Base-by-base conservation (phyloP, 1,284 basidiomycete species). In the Veloboletus limbatus region DNA sequence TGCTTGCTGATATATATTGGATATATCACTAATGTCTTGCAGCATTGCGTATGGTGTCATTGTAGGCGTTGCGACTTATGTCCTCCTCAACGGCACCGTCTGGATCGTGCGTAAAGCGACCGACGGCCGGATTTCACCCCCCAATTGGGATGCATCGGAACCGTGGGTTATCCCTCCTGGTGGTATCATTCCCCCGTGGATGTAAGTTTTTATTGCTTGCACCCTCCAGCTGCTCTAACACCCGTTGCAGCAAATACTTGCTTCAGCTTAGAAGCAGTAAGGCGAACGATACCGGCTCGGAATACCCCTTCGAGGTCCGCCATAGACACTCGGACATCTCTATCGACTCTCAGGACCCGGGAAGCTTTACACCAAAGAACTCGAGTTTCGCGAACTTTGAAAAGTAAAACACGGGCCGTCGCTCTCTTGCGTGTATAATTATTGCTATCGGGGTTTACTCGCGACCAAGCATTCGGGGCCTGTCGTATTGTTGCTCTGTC, bases 11-110 rank as follows among this genome's bases (percentile, higher is more conserved):
- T 14, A 30, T n/a, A 34, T 43, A 16, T 27, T 30, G 24, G 32
- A 30, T 17, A 14, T 20, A 18, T n/a, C 24, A 49, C 58, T 67
- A 39, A 66, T 13, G 45, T 45, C n/a, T 25, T 43, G 11, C 60
- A 89, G 85, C 75, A 92, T 94, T 62, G 88, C 91, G 24, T 93
- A 94, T 65, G 92, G 91, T 56, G 83, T 94, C 60, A 92, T 94
- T 52, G 85, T 85, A 0, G 91, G 90, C 40, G 75, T 93, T 51
- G 47, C 76, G 41, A 78, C 81, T 17, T 92, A 89, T 66, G 61
- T 89, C 43, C 55, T 90, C 40, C 71, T 94, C 53, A 92, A 94
- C 65, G 82, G 82, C 35, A 70, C 84, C 35, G 81, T 88, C 4
- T 75, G 77, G 61, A 32, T 77, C n/a, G 34, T 89, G 48, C 75